A percentile compares a stretch with the other conserved stretches of the same genome.
Evolutionary conservation across 768 basidiomycete genomes (phyloP).

Genomic region (Tephrocybe rancida): DNA sequence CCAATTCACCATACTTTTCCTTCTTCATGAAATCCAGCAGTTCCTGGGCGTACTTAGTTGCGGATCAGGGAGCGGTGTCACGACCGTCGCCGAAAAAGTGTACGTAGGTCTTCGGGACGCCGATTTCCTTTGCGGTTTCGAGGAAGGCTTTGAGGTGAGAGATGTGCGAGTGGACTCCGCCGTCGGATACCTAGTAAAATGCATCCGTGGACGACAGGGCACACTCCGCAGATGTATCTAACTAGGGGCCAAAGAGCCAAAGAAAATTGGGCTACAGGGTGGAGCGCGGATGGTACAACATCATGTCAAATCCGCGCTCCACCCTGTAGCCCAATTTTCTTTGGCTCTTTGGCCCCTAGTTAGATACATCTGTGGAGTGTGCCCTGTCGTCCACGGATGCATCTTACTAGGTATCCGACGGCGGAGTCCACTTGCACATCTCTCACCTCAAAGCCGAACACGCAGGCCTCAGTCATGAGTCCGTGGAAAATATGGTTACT

Average conservation of each 20-base stretch:
- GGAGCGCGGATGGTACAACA: no score
- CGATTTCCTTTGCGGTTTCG: constrained; percentile 84
- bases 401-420: constrained; percentile 93
- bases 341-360: no score
- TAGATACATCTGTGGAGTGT: no score
- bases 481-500: no score
- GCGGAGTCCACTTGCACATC: constrained; percentile 97
- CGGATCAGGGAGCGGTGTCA: constrained; percentile 88
- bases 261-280: no score
- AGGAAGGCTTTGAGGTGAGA: constrained; percentile 88
- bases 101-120: constrained; percentile 83
- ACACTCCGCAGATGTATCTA: no score
- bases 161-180: constrained; percentile 97
- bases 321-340: no score
- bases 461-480: no score
- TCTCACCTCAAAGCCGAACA: constrained; percentile 85
- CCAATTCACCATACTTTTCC: constrained; percentile 77
- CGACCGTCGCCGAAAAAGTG: constrained; percentile 98
- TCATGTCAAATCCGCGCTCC: no score
- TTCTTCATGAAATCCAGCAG: constrained; percentile 78
- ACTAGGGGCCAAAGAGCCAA: no score
- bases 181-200: constrained; percentile 93
- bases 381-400: no score
- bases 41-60: constrained; percentile 75
- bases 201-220: no score